phyloP scores from a whole-genome alignment of 495 filamentous ascomycete species.

The Aspergillus saccharolyticus region DNA sequence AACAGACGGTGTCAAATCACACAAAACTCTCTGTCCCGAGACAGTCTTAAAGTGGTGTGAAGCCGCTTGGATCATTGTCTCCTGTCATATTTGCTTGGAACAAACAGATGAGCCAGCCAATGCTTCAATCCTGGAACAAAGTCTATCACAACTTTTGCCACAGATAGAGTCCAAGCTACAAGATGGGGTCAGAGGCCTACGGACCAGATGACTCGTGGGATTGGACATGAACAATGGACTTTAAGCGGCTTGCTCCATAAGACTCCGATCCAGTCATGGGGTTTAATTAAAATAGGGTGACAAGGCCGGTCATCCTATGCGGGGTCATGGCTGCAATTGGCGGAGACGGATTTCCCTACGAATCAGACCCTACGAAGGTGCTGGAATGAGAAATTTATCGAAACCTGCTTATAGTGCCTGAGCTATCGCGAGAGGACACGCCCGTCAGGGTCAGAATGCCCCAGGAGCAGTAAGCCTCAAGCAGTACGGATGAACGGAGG shows the following conservation, averaged over 20 bases:
- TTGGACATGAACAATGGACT: not conserved
- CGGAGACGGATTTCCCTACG: not conserved
- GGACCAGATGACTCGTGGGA: not conserved
- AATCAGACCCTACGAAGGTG: not conserved
- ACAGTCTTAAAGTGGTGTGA: not conserved
- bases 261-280: not conserved
- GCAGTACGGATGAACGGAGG: not conserved
- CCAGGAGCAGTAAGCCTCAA: slow-evolving; percentile 3
- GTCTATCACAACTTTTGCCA: not conserved
- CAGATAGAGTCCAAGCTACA: not conserved
- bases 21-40: not conserved
- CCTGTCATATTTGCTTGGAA: not conserved
- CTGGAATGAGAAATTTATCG: not conserved
- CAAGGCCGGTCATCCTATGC: not conserved
- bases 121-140: not conserved
- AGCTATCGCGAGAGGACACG: not conserved
- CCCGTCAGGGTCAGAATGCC: not conserved
- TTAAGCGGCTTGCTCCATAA: not conserved
- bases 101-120: not conserved
- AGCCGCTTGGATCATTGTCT: not conserved
- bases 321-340: slow-evolving; percentile 1
- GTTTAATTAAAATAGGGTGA: slow-evolving; percentile 3
- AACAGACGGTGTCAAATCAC: not conserved
- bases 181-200: not conserved
- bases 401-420: not conserved